Evolutionary conservation across 2,329 filamentous ascomycete genomes (phyloP), one percentile per base, ranked within the genome.

Genomic region (Neospermospora avenae): DNA sequence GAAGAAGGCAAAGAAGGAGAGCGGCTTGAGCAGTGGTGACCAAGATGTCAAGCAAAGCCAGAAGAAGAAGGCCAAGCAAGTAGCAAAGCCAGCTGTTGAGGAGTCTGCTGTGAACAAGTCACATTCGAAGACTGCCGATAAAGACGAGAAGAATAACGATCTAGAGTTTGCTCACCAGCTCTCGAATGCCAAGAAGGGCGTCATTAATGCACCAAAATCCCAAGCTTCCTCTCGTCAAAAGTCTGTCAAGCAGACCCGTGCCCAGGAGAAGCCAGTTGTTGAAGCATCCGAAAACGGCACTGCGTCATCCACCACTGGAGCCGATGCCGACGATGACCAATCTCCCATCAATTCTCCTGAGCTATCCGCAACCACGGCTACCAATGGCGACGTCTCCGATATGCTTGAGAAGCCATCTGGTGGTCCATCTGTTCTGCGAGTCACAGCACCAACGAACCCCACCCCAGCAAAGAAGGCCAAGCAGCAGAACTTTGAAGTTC

Each of bases 301-400:
- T 13, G 80, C 83, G 6, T 89, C 89, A 0, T 93, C 90, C 3
- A 87, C 85, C 56, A 84, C 85, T 46, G 89, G 85, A 55, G 88
- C 81, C 31, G 90, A 93, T 71, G 90, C 87, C 14, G 91, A 95
- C 69, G 90, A 96, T 70, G 91, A 96, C 69, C 78, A 88, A 69
- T 92, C 91, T 3, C 80, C 88, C 7, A 80, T 82, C 60, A 79
- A 80, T 46, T 93, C 90, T 11, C 89, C 91, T 34, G 78, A 84
- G 54, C 77, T 82, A 22, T 73, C 69, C 37, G 78, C 84, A n/a
- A 80, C 78, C 14, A 81, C 84, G 60, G 42, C 52, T 8, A 55
- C 63, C 22, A 67, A 58, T 61, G 85, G 83, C 57, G 90, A 90
- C 72, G 85, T 97, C 59, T 89, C 89, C 57, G 93, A 97, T 76